Conservation (phyloP, 805 yeast species). For the Hanseniaspora pseudoguilliermondii region DNA sequence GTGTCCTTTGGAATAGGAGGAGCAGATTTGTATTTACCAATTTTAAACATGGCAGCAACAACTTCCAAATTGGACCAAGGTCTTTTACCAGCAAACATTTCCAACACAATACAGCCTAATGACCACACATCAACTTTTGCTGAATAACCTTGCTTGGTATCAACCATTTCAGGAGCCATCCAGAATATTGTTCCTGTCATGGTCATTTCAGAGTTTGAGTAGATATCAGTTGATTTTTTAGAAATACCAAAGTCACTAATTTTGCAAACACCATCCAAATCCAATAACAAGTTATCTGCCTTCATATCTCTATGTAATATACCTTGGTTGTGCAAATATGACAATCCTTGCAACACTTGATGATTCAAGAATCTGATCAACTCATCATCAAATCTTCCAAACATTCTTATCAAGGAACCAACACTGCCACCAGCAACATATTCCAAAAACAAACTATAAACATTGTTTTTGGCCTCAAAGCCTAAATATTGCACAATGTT, state of each 20-base stretch:
- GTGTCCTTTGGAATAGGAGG: conserved; percentile 97
- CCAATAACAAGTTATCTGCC: conserved; percentile 82
- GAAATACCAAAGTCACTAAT: conserved; percentile 96
- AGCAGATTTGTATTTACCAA: conserved; percentile 72
- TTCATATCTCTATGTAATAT: conserved; percentile 88
- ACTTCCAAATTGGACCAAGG: conserved; percentile 97
- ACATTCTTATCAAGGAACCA: conserved; percentile 66
- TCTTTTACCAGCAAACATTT: conserved; percentile 93
- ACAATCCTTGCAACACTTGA: conserved; percentile 72
- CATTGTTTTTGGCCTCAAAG: conserved; percentile 60
- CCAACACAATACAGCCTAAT: conserved; percentile 88
- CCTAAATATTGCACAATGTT: conserved; percentile 95
- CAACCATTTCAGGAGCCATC: conserved; percentile 99
- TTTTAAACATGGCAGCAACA: conserved; percentile 83
- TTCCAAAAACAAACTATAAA: conserved; percentile 79
- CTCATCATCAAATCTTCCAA: conserved; percentile 74
- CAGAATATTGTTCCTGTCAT: conserved; percentile 98
- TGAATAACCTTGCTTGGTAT: conserved; percentile 84
- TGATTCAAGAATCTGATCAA: conserved; percentile 58
- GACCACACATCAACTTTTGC: conserved; percentile 99
- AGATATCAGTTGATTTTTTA: conserved; percentile 69
- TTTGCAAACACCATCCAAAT: conserved; percentile 85
- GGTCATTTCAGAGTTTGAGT: conserved; percentile 89
- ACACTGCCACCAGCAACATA: conserved; percentile 98
- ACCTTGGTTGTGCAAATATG: conserved; percentile 78